Conservation (phyloP, 352 stramenopile genomes). For the Phytophthora chlamydospora region DNA sequence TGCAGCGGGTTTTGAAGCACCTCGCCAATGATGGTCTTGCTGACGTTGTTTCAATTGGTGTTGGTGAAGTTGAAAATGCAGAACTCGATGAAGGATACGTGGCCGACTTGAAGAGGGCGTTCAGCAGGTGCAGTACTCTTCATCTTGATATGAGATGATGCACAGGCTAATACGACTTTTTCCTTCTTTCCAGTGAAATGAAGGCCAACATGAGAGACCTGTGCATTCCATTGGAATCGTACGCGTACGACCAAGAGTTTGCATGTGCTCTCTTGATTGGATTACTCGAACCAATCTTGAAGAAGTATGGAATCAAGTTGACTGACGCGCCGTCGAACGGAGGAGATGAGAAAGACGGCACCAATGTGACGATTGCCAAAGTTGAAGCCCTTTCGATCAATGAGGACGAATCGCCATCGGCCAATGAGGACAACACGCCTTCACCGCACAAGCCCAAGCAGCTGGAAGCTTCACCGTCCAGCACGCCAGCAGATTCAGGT, state of each 20-base stretch:
- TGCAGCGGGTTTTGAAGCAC: neutral
- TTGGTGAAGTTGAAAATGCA: conserved; percentile 38
- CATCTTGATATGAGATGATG: neutral
- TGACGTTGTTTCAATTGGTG: conserved; percentile 3
- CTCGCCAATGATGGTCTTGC: neutral
- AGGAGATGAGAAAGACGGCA: conserved; percentile 1
- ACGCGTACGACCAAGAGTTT: conserved; percentile 84
- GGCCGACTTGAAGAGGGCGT: conserved; percentile 57
- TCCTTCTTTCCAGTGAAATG: conserved; percentile 66
- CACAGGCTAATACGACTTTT: conserved; percentile 10
- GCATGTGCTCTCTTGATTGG: conserved; percentile 72
- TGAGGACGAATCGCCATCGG: conserved; percentile 5
- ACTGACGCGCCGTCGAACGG: conserved; percentile 16
- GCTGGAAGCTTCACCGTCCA: conserved; percentile 16
- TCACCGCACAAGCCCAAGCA: conserved; percentile 14
- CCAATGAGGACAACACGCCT: conserved; percentile 24
- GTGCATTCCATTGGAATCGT: conserved; percentile 84
- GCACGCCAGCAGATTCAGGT: conserved; percentile 4
- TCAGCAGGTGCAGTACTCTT: conserved; percentile 34
- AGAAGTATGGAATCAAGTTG: conserved; percentile 69
- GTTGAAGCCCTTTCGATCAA: conserved; percentile 22
- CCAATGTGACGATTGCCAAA: neutral
- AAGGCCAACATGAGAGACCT: conserved; percentile 84
- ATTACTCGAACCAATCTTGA: conserved; percentile 71
- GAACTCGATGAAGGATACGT: conserved; percentile 80